Conservation (phyloP, 2,329 filamentous ascomycete genomes). For the Beauveria australis region DNA sequence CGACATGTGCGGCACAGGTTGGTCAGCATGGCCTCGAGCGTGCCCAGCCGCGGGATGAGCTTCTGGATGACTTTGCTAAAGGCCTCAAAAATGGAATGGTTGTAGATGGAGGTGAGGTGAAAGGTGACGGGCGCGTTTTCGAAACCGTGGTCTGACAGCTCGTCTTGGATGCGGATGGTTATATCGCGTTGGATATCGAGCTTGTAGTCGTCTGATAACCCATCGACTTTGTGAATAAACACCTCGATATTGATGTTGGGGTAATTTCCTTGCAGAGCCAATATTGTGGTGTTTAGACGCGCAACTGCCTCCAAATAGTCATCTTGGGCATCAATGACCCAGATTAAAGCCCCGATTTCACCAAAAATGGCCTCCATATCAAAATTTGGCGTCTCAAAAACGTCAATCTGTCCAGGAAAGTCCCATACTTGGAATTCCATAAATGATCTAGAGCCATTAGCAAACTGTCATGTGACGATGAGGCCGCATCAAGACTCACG, state of each 20-base stretch:
- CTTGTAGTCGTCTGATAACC: slow-evolving; percentile 93
- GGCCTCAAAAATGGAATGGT: slow-evolving; percentile 96
- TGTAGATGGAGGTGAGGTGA: slow-evolving; percentile 95
- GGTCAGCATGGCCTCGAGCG: slow-evolving; percentile 87
- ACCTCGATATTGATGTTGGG: slow-evolving; percentile 95
- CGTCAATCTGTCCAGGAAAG: slow-evolving; percentile 86
- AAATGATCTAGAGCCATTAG: slow-evolving; percentile 60
- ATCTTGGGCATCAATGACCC: slow-evolving; percentile 98
- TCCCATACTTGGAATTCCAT: slow-evolving; percentile 99
- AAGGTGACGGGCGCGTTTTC: slow-evolving; percentile 92
- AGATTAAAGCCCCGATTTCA: slow-evolving; percentile 88
- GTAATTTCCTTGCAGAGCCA: slow-evolving; percentile 80
- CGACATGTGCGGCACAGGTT: slow-evolving; percentile 87
- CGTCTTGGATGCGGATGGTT: slow-evolving; percentile 91
- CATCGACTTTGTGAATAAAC: slow-evolving; percentile 98
- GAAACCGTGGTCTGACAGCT: slow-evolving; percentile 85
- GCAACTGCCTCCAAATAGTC: slow-evolving; percentile 90
- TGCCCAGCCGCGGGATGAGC: slow-evolving; percentile 85
- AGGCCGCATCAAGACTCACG: slow-evolving; percentile 51
- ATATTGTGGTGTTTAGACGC: slow-evolving; percentile 78
- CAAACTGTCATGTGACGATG: background rate
- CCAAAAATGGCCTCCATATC: slow-evolving; percentile 92
- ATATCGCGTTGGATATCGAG: slow-evolving; percentile 95
- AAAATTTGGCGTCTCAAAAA: slow-evolving; percentile 78
- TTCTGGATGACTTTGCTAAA: slow-evolving; percentile 99